phyloP scores from a whole-genome alignment of 441 rosid species.

The Macaranga tanarius region DNA sequence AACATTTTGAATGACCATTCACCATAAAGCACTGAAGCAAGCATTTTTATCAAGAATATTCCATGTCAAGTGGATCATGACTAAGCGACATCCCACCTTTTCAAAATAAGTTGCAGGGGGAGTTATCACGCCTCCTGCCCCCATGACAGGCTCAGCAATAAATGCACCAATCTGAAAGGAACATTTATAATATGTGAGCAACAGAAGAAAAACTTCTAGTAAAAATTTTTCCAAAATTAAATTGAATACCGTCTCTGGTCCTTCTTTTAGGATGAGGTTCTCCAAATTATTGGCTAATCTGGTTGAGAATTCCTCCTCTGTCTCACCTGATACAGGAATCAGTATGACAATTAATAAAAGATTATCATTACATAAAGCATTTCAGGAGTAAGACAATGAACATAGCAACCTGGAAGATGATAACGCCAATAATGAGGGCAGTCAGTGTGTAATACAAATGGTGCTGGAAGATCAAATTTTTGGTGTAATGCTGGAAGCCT shows the following conservation, averaged over 20 bases:
- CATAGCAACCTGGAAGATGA: constrained; percentile 73
- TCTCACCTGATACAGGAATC: constrained; percentile 57
- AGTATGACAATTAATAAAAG: constrained; percentile 17
- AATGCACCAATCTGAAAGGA: constrained; percentile 87
- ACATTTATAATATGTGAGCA: constrained; percentile 26
- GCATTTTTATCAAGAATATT: background rate
- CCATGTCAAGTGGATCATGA: background rate
- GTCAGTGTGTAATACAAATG: constrained; percentile 88
- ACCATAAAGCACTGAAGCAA: background rate
- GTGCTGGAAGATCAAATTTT: constrained; percentile 94
- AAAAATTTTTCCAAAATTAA: constrained; percentile 9
- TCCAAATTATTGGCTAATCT: constrained; percentile 89
- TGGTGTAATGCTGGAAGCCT: constrained; percentile 91
- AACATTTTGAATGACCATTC: background rate
- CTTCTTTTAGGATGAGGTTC: constrained; percentile 87
- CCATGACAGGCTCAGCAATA: constrained; percentile 98
- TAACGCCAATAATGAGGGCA: constrained; percentile 99
- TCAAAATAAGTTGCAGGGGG: constrained; percentile 98
- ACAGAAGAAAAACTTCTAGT: constrained; percentile 17
- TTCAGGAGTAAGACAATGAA: background rate
- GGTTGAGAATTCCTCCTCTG: constrained; percentile 93
- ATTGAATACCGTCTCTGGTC: constrained; percentile 81
- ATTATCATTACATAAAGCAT: constrained; percentile 17
- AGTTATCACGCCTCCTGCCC: constrained; percentile 96
- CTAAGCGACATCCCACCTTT: constrained; percentile 46